Evolutionary conservation across 2,329 filamentous ascomycete genomes (phyloP), one percentile per base, ranked within the genome.

Genomic region (Colletotrichum sp.): DNA sequence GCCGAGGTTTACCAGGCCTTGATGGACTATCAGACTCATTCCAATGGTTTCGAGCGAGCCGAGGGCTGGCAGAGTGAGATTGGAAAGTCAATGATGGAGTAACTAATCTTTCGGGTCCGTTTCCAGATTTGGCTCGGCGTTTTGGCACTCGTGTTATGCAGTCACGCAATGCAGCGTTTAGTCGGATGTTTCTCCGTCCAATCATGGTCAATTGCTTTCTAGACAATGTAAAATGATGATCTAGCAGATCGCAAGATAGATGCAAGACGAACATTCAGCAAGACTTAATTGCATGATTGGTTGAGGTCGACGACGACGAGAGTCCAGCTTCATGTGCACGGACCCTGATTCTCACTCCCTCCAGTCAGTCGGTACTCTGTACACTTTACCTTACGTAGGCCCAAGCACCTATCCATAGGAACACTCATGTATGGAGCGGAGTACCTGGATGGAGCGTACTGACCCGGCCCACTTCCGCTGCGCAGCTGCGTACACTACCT

Each of bases 11-110:
- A 94, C 80, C 90, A 96, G 87, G 94, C 95, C 3, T 89, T 97
- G 84, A 86, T 91, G 80, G 95, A 97, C 83, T 97, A 92, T 81
- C 93, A 95, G 85, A 92, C 89, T 16, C 89, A 91, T 77, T 88
- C 90, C 49, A 96, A 96, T 83, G 95, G 95, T 6, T 97, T 97
- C 80, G 95, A 97, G 87, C 89, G 94, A 77, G 94, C 94, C 2
- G 89, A 92, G 78, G 91, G 92, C 34, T 98, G 96, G 95, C 86
- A 93, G 84, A 96, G 94, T 82, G 94, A 98, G 86, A 98, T 98
- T 89, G 95, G 95, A 49, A 96, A 95, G 89, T 89, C 88, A 16
- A 95, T 95, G 93, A 84, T 82, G 49, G 81, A 84, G 16, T 88
- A 28, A 49, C 59, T n/a, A 26, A 34, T 8, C 63, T 28, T 26